phyloP scores from a whole-genome alignment of 305 asterid genomes.

The Fraxinus floribunda region DNA sequence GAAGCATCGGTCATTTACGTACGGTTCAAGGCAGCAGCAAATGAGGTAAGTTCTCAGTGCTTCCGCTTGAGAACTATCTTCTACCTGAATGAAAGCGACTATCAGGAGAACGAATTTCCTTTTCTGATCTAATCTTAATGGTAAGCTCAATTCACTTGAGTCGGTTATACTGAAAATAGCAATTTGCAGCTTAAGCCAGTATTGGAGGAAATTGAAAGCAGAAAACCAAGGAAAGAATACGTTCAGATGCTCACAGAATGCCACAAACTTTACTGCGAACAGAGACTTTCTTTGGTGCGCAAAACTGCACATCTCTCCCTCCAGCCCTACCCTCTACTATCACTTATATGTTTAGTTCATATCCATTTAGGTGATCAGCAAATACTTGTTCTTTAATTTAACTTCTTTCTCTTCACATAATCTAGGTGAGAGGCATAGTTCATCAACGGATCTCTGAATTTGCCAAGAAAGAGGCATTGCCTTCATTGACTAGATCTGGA shows the following conservation, averaged over 20 bases:
- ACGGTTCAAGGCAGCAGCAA: slow-evolving; percentile 97
- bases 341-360: slow-evolving; percentile 4
- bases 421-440: slow-evolving; percentile 82
- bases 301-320: slow-evolving; percentile 16
- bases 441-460: slow-evolving; percentile 89
- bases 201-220: slow-evolving; percentile 90
- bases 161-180: slow-evolving; percentile 22
- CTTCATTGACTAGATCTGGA: slow-evolving; percentile 95
- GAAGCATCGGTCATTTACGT: slow-evolving; percentile 94
- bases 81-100: slow-evolving; percentile 17
- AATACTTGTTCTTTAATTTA: slow-evolving; percentile 3
- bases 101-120: not conserved
- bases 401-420: slow-evolving; percentile 14
- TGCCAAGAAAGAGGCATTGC: slow-evolving; percentile 82
- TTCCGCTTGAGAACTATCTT: slow-evolving; percentile 12
- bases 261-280: slow-evolving; percentile 96
- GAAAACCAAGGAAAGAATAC: slow-evolving; percentile 92
- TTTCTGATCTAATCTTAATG: not conserved
- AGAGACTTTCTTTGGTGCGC: slow-evolving; percentile 87
- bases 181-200: slow-evolving; percentile 86
- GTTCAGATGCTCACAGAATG: slow-evolving; percentile 88
- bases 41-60: slow-evolving; percentile 56
- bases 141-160: slow-evolving; percentile 13
- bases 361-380: slow-evolving; percentile 2
- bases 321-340: not conserved